Percentiles rank a stretch among this genome's conserved stretches.
phyloP scores from a whole-genome alignment of 306 rosid species.

The Trifolium pratense region DNA sequence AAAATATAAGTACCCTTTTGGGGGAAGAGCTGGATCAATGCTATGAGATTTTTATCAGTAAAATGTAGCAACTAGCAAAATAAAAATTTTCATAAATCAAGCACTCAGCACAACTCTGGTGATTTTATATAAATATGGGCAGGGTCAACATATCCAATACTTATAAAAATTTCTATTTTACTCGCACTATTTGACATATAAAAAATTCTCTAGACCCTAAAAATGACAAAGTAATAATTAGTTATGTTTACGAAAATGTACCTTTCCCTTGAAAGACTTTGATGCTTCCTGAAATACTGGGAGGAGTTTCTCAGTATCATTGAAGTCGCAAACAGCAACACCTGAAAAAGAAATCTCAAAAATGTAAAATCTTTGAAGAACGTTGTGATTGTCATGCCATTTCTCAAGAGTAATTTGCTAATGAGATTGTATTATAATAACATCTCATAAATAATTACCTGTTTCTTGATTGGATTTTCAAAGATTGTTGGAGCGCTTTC shows the following conservation, averaged over 20 bases:
- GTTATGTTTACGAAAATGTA: slow-evolving; percentile 42
- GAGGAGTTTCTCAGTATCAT: slow-evolving; percentile 70
- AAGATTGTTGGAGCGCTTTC: slow-evolving; percentile 85
- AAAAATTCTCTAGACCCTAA: slow-evolving; percentile 13
- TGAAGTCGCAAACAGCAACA: slow-evolving; percentile 73
- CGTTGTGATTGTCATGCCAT: not conserved
- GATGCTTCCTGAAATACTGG: slow-evolving; percentile 83
- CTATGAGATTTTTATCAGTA: slow-evolving; percentile 1
- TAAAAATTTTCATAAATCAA: slow-evolving; percentile 20
- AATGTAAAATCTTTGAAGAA: slow-evolving; percentile 32
- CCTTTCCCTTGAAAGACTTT: slow-evolving; percentile 92
- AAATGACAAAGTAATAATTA: slow-evolving; percentile 21
- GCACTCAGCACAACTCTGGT: slow-evolving; percentile 2
- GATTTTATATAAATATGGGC: slow-evolving; percentile 18
- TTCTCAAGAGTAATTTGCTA: slow-evolving; percentile 14
- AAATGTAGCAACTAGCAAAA: slow-evolving; percentile 26
- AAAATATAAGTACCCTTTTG: not conserved
- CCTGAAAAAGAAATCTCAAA: slow-evolving; percentile 51
- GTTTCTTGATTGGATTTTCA: slow-evolving; percentile 92
- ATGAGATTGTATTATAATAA: slow-evolving; percentile 17
- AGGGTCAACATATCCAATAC: slow-evolving; percentile 8
- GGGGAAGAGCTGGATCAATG: not conserved
- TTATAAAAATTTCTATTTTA: slow-evolving; percentile 9
- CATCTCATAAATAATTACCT: slow-evolving; percentile 59
- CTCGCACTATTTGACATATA: not conserved